These are phyloP conservation scores for Pichia sp. DNA, from an alignment of 1,139 yeast genomes.

Conservation along the genomic window DNA sequence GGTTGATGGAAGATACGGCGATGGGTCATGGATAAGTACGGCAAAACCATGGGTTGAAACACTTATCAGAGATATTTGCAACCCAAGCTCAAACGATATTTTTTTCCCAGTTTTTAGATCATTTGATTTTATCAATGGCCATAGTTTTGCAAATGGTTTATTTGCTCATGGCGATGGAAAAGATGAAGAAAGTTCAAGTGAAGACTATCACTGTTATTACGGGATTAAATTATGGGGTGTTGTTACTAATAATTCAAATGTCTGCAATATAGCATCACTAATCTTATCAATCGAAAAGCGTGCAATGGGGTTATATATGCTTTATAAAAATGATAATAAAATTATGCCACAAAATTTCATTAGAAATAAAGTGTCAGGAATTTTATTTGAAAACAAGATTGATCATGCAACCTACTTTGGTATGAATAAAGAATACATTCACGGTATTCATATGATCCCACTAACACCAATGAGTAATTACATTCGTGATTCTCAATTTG, in stretches of 20 bases:
- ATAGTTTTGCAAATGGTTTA: slow-evolving; percentile 76
- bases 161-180: slow-evolving; percentile 72
- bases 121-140: slow-evolving; percentile 75
- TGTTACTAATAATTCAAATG: slow-evolving; percentile 44
- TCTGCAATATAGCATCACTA: slow-evolving; percentile 52
- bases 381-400: slow-evolving; percentile 76
- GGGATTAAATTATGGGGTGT: slow-evolving; percentile 68
- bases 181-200: slow-evolving; percentile 72
- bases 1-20: slow-evolving; percentile 42
- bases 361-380: slow-evolving; percentile 68
- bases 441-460: slow-evolving; percentile 94
- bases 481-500: slow-evolving; percentile 64
- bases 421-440: slow-evolving; percentile 68
- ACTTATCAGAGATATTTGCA: slow-evolving; percentile 63
- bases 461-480: slow-evolving; percentile 78
- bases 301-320: slow-evolving; percentile 57
- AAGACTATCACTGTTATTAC: slow-evolving; percentile 68
- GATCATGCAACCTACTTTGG: slow-evolving; percentile 94
- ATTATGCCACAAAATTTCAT: slow-evolving; percentile 51
- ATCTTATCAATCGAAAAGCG: slow-evolving; percentile 55
- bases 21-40: slow-evolving; percentile 45
- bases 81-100: slow-evolving; percentile 48
- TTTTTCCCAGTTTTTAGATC: slow-evolving; percentile 71
- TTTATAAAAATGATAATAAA: slow-evolving; percentile 45
- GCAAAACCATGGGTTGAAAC: slow-evolving; percentile 53